Base-by-base conservation (phyloP, 1,284 basidiomycete species). In the Tylopilus orsonianus region DNA sequence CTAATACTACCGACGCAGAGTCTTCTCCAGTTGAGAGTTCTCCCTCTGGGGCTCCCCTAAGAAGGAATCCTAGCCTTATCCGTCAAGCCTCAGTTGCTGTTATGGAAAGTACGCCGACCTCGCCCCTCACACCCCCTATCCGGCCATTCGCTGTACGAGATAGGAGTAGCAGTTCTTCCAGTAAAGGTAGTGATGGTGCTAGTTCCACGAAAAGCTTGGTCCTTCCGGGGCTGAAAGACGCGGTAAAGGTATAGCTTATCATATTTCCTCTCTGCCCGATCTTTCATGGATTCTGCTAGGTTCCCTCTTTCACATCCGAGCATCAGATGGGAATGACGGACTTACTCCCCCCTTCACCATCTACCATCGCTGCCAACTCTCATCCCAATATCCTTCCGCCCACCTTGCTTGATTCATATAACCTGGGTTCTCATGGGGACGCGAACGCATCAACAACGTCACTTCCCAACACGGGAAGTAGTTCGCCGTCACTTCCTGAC, bases 291-390 rank as follows among this genome's bases (percentile, higher is more conserved):
- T 35, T 37, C 30, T 19, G 8, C 5, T 49, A 87, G 85, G 77
- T 85, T 35, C 83, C 85, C 2, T 77, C 78, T 8, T 69, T 86
- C 20, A 78, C 81, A 18, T 81, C 82, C 1, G 85, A 87, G 49
- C 81, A 87, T 60, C 82, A 82, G 55, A 65, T 85, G 16, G 84
- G 82, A 24, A 80, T 83, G 66, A 57, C 74, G 12, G 90, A 93
- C 59, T 70, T 92, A 16, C 69, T 90, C 16, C 89, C 89, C 1
- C 87, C 90, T 1, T 90, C 88, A 1, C 90, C 90, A 5, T 82
- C 82, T 10, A 74, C 79, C 8, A 69, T 77, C 26, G 64, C 77
- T 14, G 71, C 77, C 27, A 71, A 65, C 37, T 69, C 75, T 26
- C 75, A 79, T 32, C 64, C 70, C 40, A 72, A 74, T 49, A 57